phyloP scores from a whole-genome alignment of 2,329 filamentous ascomycete genomes.

The Phialophora verrucosa region DNA sequence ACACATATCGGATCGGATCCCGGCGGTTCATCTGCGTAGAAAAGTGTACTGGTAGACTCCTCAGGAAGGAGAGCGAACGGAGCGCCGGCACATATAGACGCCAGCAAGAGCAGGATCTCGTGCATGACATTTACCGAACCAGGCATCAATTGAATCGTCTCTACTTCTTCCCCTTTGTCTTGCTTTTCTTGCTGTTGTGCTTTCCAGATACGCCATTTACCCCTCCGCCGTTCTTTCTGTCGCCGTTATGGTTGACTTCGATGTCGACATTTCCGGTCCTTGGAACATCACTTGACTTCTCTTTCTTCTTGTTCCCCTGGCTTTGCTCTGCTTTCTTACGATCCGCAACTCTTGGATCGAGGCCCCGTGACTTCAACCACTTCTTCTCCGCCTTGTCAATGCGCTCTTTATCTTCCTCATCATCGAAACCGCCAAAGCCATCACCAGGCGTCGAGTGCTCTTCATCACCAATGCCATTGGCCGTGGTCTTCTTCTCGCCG shows the following conservation, averaged over 20 bases:
- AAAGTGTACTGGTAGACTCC: neutral
- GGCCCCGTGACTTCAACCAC: conserved; percentile 73
- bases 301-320: neutral
- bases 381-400: conserved; percentile 76
- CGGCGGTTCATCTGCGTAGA: neutral
- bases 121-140: neutral
- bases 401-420: conserved; percentile 72
- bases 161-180: conserved; percentile 8
- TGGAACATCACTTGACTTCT: neutral
- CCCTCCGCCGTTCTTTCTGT: neutral
- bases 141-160: neutral
- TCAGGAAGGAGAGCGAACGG: neutral
- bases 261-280: neutral
- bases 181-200: conserved; percentile 5
- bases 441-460: conserved; percentile 50
- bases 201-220: neutral
- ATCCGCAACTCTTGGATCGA: conserved; percentile 68
- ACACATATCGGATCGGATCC: neutral
- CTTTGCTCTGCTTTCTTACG: conserved; percentile 18
- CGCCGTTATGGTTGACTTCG: neutral
- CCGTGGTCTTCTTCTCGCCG: conserved; percentile 41
- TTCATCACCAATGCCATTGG: conserved; percentile 38
- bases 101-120: neutral
- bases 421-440: conserved; percentile 74
- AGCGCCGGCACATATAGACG: neutral